A percentile compares a stretch with the other conserved stretches of the same genome.
Conservation (phyloP, 441 rosid genomes). For the Capsella rubella region DNA sequence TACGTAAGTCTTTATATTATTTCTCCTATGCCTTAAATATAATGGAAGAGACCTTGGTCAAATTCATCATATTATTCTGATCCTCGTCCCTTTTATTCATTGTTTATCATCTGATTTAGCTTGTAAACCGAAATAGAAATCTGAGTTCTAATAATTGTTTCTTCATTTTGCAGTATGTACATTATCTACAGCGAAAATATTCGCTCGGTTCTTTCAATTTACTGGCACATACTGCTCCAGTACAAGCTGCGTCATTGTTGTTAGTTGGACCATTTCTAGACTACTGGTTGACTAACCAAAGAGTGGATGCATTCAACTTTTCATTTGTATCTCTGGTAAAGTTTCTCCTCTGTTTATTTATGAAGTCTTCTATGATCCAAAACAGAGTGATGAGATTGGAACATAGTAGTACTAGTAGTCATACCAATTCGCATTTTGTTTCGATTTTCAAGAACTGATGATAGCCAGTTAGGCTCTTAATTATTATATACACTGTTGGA, state of each 20-base stretch:
- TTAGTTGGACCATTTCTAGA: conserved; percentile 89
- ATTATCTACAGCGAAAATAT: conserved; percentile 87
- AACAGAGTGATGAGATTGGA: neutral
- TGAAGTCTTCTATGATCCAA: neutral
- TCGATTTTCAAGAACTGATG: neutral
- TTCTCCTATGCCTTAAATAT: neutral
- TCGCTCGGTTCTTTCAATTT: conserved; percentile 88
- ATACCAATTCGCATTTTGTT: neutral
- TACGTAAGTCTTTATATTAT: conserved; percentile 64
- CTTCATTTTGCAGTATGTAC: conserved; percentile 80
- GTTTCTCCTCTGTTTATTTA: conserved; percentile 24
- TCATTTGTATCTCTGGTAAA: conserved; percentile 70
- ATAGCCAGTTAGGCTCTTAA: conserved; percentile 18
- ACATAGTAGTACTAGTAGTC: conserved; percentile 8
- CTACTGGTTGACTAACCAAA: conserved; percentile 82
- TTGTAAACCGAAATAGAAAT: neutral
- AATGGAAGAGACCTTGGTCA: conserved; percentile 6
- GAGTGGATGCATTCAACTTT: conserved; percentile 74
- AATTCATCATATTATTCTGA: neutral
- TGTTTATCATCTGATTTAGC: neutral
- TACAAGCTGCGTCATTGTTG: conserved; percentile 87
- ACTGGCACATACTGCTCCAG: conserved; percentile 97
- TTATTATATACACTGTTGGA: neutral
- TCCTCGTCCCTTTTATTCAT: neutral
- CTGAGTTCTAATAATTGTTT: neutral